Evolutionary conservation across 805 yeast species (phyloP).

Genomic region (Cyberlindnera maritima): DNA sequence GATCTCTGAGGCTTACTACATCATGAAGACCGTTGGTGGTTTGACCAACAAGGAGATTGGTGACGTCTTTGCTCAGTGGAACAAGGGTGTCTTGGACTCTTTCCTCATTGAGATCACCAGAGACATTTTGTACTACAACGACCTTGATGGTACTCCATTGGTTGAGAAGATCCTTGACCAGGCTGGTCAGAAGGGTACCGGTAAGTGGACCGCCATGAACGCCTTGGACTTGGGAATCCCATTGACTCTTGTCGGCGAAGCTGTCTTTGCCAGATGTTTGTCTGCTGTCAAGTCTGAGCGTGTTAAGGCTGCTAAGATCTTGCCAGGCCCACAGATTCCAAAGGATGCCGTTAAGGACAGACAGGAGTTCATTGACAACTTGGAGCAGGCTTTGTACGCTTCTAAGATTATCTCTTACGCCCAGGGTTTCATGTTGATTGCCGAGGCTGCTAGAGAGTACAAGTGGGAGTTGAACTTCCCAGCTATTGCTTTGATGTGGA

Average conservation of each 20-base stretch:
- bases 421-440: slow-evolving; percentile 98
- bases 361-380: slow-evolving; percentile 81
- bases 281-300: slow-evolving; percentile 93
- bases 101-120: slow-evolving; percentile 96
- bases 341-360: slow-evolving; percentile 69
- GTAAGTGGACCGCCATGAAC: slow-evolving; percentile 99
- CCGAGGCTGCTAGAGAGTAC: slow-evolving; percentile 97
- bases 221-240: slow-evolving; percentile 98
- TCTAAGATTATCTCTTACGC: slow-evolving; percentile 98
- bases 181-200: slow-evolving; percentile 99
- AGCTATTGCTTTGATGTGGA: slow-evolving; percentile 98
- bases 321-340: slow-evolving; percentile 75
- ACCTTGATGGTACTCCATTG: slow-evolving; percentile 85
- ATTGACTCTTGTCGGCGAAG: slow-evolving; percentile 97
- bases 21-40: slow-evolving; percentile 91
- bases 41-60: slow-evolving; percentile 89
- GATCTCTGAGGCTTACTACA: slow-evolving; percentile 96
- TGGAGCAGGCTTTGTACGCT: slow-evolving; percentile 97
- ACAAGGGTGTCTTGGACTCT: slow-evolving; percentile 95
- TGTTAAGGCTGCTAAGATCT: slow-evolving; percentile 72
- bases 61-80: slow-evolving; percentile 90
- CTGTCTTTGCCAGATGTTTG: slow-evolving; percentile 94
- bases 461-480: slow-evolving; percentile 98
- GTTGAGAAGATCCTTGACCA: slow-evolving; percentile 95
- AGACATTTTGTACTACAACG: slow-evolving; percentile 87